Percentiles rank a stretch among this genome's conserved stretches.
Evolutionary conservation across 148 eudicot genomes (phyloP).

Genomic region (Vaccinium macrocarpon): DNA sequence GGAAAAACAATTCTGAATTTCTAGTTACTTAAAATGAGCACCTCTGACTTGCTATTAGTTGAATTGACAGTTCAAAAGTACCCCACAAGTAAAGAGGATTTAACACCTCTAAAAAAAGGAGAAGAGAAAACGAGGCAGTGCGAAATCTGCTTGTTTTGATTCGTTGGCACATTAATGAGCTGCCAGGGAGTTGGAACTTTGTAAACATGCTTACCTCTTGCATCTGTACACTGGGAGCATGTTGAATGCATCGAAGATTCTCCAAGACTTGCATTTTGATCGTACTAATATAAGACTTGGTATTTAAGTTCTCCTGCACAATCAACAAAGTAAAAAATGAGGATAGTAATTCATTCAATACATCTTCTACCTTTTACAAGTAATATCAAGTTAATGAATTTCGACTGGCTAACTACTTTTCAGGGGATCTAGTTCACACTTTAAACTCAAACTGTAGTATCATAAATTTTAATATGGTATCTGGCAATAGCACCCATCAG

Average conservation of each 20-base stretch:
- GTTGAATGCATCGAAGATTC: slow-evolving; percentile 90
- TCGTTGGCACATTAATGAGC: background rate
- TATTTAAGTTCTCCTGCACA: slow-evolving; percentile 84
- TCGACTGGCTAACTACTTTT: background rate
- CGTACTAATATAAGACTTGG: slow-evolving; percentile 77
- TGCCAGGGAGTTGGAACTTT: background rate
- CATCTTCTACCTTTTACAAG: background rate
- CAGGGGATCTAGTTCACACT: background rate
- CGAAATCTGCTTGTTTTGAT: background rate
- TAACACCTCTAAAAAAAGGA: background rate
- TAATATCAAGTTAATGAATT: background rate
- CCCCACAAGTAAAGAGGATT: background rate
- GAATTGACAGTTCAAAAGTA: background rate
- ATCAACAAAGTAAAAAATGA: slow-evolving; percentile 19
- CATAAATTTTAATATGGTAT: background rate
- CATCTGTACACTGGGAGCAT: slow-evolving; percentile 97
- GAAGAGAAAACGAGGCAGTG: background rate
- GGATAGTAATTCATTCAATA: background rate
- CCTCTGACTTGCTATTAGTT: background rate
- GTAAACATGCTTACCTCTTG: slow-evolving; percentile 65
- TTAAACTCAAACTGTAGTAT: background rate
- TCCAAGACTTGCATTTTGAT: slow-evolving; percentile 93
- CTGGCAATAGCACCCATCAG: background rate
- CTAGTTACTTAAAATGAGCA: background rate
- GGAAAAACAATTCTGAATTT: background rate